phyloP scores from a whole-genome alignment of 2,329 filamentous ascomycete species.

The Boeremia exigua region DNA sequence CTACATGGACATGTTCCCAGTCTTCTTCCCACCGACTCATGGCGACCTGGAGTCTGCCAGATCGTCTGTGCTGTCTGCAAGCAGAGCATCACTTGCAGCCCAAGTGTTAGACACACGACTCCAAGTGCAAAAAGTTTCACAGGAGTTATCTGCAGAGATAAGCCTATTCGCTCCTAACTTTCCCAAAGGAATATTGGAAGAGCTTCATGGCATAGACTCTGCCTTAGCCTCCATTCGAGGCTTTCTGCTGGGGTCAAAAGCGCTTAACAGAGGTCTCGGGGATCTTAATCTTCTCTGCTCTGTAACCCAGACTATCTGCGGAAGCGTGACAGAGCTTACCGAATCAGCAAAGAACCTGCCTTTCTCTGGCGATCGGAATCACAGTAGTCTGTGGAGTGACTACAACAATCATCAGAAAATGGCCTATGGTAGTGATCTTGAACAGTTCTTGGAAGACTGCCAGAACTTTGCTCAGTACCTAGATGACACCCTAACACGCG shows the following conservation, averaged over 20 bases:
- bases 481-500: slow-evolving; percentile 23
- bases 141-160: slow-evolving; percentile 23
- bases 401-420: slow-evolving; percentile 31
- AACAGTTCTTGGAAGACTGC: slow-evolving; percentile 28
- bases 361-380: not conserved
- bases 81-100: slow-evolving; percentile 17
- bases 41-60: slow-evolving; percentile 34
- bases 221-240: slow-evolving; percentile 24
- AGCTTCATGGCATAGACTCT: slow-evolving; percentile 26
- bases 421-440: slow-evolving; percentile 25
- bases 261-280: slow-evolving; percentile 8
- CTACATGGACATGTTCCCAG: slow-evolving; percentile 38
- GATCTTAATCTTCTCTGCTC: slow-evolving; percentile 36
- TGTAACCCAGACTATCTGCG: slow-evolving; percentile 31
- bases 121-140: slow-evolving; percentile 24
- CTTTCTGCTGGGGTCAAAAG: slow-evolving; percentile 17
- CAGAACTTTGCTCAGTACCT: slow-evolving; percentile 30
- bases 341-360: slow-evolving; percentile 18
- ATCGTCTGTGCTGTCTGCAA: slow-evolving; percentile 12
- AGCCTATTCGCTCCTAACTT: slow-evolving; percentile 23
- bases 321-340: slow-evolving; percentile 28
- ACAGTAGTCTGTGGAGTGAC: slow-evolving; percentile 31
- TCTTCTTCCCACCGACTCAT: slow-evolving; percentile 44
- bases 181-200: slow-evolving; percentile 16
- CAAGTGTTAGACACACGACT: slow-evolving; percentile 27